Evolutionary conservation across 2,329 filamentous ascomycete species (phyloP).

Genomic region (Niveomyces coronatus): DNA sequence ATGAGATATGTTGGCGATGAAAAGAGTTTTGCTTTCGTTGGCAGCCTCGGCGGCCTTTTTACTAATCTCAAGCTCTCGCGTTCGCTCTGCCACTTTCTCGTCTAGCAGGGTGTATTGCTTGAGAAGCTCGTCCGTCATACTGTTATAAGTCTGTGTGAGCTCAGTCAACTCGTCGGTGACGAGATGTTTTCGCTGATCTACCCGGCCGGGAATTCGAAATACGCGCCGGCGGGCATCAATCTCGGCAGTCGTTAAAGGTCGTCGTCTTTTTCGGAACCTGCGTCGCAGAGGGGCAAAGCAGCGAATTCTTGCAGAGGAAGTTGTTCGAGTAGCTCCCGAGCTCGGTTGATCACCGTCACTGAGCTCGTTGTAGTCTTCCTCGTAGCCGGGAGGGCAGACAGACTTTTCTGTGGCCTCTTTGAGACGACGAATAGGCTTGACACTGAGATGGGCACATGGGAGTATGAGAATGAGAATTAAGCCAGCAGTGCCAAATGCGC

Average conservation of each 20-base stretch:
- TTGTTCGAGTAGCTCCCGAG: slow-evolving; percentile 32
- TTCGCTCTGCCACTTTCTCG: slow-evolving; percentile 73
- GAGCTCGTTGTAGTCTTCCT: slow-evolving; percentile 29
- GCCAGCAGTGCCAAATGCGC: slow-evolving; percentile 74
- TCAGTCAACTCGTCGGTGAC: slow-evolving; percentile 81
- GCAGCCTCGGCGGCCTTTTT: slow-evolving; percentile 91
- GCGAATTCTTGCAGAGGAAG: slow-evolving; percentile 22
- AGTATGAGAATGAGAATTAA: slow-evolving; percentile 61
- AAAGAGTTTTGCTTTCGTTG: slow-evolving; percentile 93
- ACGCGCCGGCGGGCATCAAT: slow-evolving; percentile 36
- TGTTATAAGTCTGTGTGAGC: slow-evolving; percentile 76
- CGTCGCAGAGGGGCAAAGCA: slow-evolving; percentile 29
- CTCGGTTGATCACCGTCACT: slow-evolving; percentile 30
- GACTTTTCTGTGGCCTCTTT: slow-evolving; percentile 67
- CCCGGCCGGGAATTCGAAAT: slow-evolving; percentile 80
- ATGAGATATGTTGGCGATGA: slow-evolving; percentile 87
- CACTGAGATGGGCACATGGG: slow-evolving; percentile 72
- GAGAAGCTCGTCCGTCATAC: slow-evolving; percentile 83
- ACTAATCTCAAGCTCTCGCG: slow-evolving; percentile 74
- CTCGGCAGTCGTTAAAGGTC: slow-evolving; percentile 17
- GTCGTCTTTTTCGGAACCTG: slow-evolving; percentile 23
- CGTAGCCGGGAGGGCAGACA: slow-evolving; percentile 54
- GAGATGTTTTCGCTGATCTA: slow-evolving; percentile 62
- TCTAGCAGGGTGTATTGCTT: slow-evolving; percentile 81
- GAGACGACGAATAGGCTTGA: slow-evolving; percentile 67